Conservation (phyloP, 345 rosid species). For the Stellera chamaejasme region DNA sequence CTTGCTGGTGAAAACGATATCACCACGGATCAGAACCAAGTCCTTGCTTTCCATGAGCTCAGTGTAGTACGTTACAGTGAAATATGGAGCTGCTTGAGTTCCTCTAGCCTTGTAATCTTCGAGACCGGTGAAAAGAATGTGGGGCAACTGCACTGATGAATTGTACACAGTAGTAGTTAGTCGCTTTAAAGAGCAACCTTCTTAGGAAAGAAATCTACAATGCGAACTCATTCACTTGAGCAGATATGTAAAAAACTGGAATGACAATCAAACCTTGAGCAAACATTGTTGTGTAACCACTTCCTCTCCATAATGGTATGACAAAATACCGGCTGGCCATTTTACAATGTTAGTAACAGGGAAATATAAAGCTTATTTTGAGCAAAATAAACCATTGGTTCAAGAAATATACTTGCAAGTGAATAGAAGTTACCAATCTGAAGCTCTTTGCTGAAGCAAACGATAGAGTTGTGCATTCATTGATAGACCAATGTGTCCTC, state of each 20-base stretch:
- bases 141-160: conserved; percentile 73
- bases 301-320: conserved; percentile 84
- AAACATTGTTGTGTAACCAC: conserved; percentile 86
- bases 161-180: neutral
- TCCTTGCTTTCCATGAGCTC: conserved; percentile 78
- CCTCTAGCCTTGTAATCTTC: conserved; percentile 99
- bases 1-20: conserved; percentile 83
- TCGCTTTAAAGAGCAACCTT: neutral
- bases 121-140: conserved; percentile 83
- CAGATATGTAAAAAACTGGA: neutral
- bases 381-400: neutral
- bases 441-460: conserved; percentile 69
- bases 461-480: conserved; percentile 71
- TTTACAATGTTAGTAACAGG: neutral
- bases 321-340: conserved; percentile 76
- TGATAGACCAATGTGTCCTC: conserved; percentile 74
- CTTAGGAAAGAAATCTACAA: neutral
- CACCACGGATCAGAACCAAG: conserved; percentile 80
- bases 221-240: neutral
- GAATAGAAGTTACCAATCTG: conserved; percentile 50
- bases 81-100: conserved; percentile 88
- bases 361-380: conserved; percentile 1
- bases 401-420: conserved; percentile 6
- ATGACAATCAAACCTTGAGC: conserved; percentile 57
- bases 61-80: conserved; percentile 56